A percentile compares a stretch with the other conserved stretches of the same genome.
Conservation (phyloP, 2,329 filamentous ascomycete genomes). For the Cytospora piceicola region DNA sequence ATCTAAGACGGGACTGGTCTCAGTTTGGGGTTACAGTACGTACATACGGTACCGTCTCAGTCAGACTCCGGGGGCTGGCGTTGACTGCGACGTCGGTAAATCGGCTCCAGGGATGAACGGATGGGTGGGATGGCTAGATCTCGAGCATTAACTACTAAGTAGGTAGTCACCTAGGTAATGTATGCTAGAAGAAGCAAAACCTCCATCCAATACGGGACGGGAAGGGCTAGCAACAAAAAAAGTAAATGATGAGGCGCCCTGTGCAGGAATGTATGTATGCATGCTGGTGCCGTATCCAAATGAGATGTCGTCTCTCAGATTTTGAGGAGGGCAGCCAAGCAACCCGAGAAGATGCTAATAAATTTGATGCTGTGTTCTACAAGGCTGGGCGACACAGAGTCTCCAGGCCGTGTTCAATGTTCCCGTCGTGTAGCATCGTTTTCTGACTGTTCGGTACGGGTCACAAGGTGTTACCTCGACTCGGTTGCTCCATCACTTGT, state of each 20-base stretch:
- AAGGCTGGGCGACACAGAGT: not conserved
- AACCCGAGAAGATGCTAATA: conserved; percentile 22
- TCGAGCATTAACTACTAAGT: not conserved
- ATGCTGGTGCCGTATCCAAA: not conserved
- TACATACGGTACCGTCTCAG: conserved; percentile 15
- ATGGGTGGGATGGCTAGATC: not conserved
- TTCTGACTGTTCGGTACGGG: not conserved
- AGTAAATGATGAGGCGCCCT: not conserved
- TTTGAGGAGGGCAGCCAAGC: conserved; percentile 18
- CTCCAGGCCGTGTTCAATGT: too few species aligned
- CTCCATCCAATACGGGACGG: not conserved
- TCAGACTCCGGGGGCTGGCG: conserved; percentile 12
- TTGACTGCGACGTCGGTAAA: conserved; percentile 1
- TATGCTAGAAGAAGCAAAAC: not conserved
- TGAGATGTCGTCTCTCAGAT: not conserved
- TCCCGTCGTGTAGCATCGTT: not conserved
- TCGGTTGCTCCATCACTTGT: not conserved
- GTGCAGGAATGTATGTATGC: not conserved
- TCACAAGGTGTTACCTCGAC: not conserved
- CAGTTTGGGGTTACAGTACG: too few species aligned
- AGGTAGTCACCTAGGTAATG: too few species aligned
- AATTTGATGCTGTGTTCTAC: not conserved
- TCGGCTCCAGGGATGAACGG: conserved; percentile 5
- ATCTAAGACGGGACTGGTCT: not conserved
- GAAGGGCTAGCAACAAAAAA: not conserved